These are phyloP conservation scores for Calonectria hongkongensis DNA, from an alignment of 2,329 filamentous ascomycete genomes.

Conservation along the genomic window DNA sequence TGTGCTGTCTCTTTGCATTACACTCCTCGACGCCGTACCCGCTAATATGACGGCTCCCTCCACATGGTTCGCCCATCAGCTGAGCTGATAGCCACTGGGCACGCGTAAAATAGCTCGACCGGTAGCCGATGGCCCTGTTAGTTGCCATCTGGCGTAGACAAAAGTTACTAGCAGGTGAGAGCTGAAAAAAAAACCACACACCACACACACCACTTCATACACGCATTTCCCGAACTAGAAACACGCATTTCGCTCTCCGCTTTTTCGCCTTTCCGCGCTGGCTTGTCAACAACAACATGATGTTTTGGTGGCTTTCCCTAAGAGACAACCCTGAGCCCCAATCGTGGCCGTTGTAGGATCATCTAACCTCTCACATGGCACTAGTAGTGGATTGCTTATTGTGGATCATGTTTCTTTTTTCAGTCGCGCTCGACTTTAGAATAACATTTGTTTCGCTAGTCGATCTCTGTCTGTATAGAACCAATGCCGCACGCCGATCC, in stretches of 20 bases:
- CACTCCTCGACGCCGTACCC: conserved; percentile 14
- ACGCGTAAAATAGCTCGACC: conserved; percentile 19
- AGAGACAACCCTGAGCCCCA: not conserved
- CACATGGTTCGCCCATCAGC: conserved; percentile 34
- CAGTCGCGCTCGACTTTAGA: conserved; percentile 8
- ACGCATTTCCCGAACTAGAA: conserved; percentile 48
- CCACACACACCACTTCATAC: conserved; percentile 35
- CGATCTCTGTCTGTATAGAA: conserved; percentile 33
- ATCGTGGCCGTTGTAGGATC: not conserved
- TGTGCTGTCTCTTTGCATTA: conserved; percentile 18
- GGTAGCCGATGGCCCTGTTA: conserved; percentile 23
- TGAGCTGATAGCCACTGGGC: conserved; percentile 32
- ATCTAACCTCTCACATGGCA: conserved; percentile 20
- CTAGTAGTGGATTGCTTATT: not conserved
- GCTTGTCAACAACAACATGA: not conserved
- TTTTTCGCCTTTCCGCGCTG: conserved; percentile 14
- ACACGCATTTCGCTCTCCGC: conserved; percentile 27
- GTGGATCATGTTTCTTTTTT: conserved; percentile 23
- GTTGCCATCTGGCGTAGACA: conserved; percentile 24
- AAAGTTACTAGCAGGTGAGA: conserved; percentile 34
- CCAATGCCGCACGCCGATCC: conserved; percentile 28
- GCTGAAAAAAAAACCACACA: conserved; percentile 44
- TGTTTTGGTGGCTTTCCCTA: not conserved
- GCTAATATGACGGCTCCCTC: conserved; percentile 25
- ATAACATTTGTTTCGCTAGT: conserved; percentile 27